Percentiles rank a stretch among this genome's conserved stretches.
phyloP scores from a whole-genome alignment of 257 asterid genomes.

The Apocynum venetum region DNA sequence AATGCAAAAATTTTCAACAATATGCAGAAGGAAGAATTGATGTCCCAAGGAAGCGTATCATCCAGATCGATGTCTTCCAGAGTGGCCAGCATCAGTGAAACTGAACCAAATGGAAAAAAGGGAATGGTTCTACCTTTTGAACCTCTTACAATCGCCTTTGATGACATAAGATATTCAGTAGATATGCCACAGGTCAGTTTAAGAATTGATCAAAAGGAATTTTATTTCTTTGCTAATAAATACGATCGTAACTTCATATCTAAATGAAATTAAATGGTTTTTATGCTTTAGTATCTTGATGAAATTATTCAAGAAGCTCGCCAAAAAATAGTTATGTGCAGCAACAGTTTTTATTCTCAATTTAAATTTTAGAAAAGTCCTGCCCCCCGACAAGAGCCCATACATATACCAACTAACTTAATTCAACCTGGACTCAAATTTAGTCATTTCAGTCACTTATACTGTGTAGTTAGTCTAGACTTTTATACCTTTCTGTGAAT shows the following conservation, averaged over 20 bases:
- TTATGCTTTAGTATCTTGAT: too few relatives aligned
- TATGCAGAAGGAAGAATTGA: conserved; percentile 22
- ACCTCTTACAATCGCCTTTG: conserved; percentile 72
- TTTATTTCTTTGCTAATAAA: not conserved
- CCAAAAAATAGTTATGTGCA: too few relatives aligned
- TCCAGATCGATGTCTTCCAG: conserved; percentile 42
- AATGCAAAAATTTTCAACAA: not conserved
- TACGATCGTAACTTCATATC: too few relatives aligned
- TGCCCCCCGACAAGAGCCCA: too few relatives aligned
- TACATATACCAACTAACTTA: too few relatives aligned
- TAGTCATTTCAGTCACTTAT: too few relatives aligned
- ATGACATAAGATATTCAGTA: conserved; percentile 61
- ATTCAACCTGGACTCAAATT: too few relatives aligned
- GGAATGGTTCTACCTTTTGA: conserved; percentile 87
- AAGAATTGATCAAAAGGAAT: not conserved
- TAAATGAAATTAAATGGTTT: too few relatives aligned
- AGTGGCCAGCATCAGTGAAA: conserved; percentile 35
- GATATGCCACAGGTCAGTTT: conserved; percentile 71
- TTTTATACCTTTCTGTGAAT: not conserved
- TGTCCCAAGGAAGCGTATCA: conserved; percentile 19
- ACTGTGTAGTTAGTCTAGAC: too few relatives aligned
- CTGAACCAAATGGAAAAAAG: conserved; percentile 41
- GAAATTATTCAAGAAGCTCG: too few relatives aligned
- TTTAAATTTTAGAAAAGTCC: not conserved
- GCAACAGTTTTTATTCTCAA: too few relatives aligned